Base-by-base conservation (phyloP, 1,284 basidiomycete genomes). In the Laetiporus sulphureus region DNA sequence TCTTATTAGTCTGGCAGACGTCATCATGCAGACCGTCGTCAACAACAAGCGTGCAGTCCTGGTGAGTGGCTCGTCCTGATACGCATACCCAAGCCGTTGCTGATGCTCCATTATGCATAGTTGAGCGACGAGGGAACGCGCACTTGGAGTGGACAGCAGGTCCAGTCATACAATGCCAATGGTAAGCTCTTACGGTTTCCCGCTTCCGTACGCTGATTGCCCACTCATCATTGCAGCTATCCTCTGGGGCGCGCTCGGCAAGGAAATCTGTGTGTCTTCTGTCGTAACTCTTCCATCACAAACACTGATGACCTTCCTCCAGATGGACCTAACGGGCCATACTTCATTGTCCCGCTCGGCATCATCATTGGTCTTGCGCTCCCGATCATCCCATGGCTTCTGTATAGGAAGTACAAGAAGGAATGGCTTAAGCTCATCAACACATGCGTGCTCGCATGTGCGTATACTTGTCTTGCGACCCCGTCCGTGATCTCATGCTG, bases 181-280 rank as follows among this genome's bases (percentile, higher is more conserved):
- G 48, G 50, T 54, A 61, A 68, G 29, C 21, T 4, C 13, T 21
- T 5, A 19, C 16, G 8, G 8, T 36, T 15, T 20, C 8, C 5
- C 19, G 22, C 5, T 36, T 8, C 12, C 4, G 4, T 15, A 13
- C 13, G n/a, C 18, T 13, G 23, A 6, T 5, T 13, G 5, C 19
- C 22, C 6, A 24, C 2, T 25, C 8, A n/a, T 16, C 2, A 31
- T 10, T 21, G 34, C 18, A 39, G 73, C 76, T 3, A 65, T 79
- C 24, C 63, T 72, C 1, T 79, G 76, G 76, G 75, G 77, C 46
- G 76, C 74, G 0, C 65, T 79, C 10, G 70, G 69, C 16, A 44
- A 40, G 33, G 43, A 44, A 32, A 58, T 57, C 36, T 55, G 59
- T 38, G 56, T 63, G 49, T 64, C 47, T 50, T 42, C 2, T 45